phyloP scores from a whole-genome alignment of 2,329 filamentous ascomycete species.

The Graphilbum fragrans region DNA sequence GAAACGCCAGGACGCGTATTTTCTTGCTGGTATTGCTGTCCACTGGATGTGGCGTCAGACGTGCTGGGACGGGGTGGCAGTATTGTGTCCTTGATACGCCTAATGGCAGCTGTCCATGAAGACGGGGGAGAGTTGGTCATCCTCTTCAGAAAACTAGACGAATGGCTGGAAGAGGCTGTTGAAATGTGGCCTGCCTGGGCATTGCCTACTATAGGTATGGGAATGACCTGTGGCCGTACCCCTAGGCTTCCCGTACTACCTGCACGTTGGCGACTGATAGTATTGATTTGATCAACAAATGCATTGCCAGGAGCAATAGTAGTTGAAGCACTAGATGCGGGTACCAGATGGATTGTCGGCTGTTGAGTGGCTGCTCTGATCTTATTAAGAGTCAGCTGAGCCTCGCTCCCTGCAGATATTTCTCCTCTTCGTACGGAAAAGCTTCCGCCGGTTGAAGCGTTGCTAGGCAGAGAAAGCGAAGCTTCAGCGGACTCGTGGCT shows the following conservation, averaged over 20 bases:
- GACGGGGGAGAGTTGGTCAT: constrained; percentile 16
- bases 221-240: constrained; percentile 16
- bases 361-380: constrained; percentile 22
- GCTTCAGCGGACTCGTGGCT: constrained; percentile 26
- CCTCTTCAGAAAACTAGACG: constrained; percentile 13
- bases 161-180: constrained; percentile 14
- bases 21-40: background rate
- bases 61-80: constrained; percentile 1
- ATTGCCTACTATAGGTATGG: background rate
- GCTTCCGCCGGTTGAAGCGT: background rate
- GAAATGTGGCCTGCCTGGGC: constrained; percentile 4
- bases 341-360: constrained; percentile 1
- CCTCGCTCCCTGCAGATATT: constrained; percentile 24
- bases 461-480: constrained; percentile 16
- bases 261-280: background rate
- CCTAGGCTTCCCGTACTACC: constrained; percentile 10
- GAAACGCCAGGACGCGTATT: background rate
- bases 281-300: background rate
- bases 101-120: constrained; percentile 20
- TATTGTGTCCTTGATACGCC: constrained; percentile 15
- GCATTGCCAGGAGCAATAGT: constrained; percentile 9
- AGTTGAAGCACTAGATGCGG: constrained; percentile 16
- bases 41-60: background rate
- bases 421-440: constrained; percentile 16
- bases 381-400: constrained; percentile 28